Conservation (phyloP, 108 stramenopile genomes). For the Schizochytrium sp. region DNA sequence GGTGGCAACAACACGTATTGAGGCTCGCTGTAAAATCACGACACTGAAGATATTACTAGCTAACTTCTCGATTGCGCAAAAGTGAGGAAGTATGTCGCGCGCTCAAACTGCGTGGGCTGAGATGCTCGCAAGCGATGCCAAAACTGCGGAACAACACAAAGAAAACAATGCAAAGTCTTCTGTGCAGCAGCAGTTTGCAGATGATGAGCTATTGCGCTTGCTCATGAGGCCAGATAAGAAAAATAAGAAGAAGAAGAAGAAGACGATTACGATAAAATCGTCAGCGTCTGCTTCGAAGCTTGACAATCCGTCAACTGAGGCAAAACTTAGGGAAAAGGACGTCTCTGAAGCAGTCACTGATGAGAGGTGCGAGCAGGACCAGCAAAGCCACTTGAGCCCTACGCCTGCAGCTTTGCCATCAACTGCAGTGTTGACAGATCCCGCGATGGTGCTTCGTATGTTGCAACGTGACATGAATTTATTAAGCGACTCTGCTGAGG, state of each 20-base stretch:
- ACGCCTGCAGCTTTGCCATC: not conserved
- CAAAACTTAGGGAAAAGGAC: too few species aligned
- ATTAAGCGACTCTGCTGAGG: not conserved
- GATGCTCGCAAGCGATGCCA: not conserved
- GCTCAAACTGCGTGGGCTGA: not conserved
- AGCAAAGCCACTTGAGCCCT: not conserved
- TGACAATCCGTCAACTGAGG: not conserved
- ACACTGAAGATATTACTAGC: too few species aligned
- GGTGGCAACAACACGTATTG: too few species aligned
- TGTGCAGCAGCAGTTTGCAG: not conserved
- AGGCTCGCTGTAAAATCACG: too few species aligned
- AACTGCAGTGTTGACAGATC: not conserved
- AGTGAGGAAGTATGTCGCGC: not conserved
- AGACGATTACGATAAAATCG: not conserved
- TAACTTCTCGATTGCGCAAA: not conserved
- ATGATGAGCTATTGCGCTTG: not conserved
- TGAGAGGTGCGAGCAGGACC: not conserved
- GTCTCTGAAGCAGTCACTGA: not conserved
- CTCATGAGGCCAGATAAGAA: not conserved
- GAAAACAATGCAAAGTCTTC: not conserved
- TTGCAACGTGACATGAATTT: constrained; percentile 52
- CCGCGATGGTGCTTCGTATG: not conserved
- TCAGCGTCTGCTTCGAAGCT: not conserved
- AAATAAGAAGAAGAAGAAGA: constrained; percentile 49
- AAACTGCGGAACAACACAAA: not conserved